Evolutionary conservation across 1,139 yeast species (phyloP).

Genomic region (Martiniozyma asiatica): DNA sequence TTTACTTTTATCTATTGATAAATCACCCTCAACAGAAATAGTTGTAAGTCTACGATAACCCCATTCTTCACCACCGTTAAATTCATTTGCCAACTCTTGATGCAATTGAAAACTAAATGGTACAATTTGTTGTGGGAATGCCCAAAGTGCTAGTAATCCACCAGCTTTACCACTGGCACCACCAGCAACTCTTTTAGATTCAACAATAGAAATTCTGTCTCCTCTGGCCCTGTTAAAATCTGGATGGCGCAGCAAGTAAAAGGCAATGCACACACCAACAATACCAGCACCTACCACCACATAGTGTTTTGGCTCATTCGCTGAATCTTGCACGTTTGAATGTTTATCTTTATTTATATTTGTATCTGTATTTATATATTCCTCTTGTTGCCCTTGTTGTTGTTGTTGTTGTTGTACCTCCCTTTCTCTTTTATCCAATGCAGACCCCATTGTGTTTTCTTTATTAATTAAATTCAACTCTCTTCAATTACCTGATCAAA

Average conservation of each 20-base stretch:
- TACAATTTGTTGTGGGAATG: conserved; percentile 90
- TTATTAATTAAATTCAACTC: no score
- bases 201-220: conserved; percentile 80
- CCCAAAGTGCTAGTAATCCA: conserved; percentile 88
- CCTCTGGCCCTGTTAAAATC: conserved; percentile 54
- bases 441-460: no score
- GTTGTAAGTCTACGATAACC: conserved; percentile 86
- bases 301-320: no score
- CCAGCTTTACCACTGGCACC: conserved; percentile 99
- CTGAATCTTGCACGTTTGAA: no score
- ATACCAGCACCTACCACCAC: conserved; percentile 94
- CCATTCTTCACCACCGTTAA: conserved; percentile 79
- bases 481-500: no score
- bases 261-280: conserved; percentile 92
- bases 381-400: no score
- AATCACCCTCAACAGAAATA: conserved; percentile 76
- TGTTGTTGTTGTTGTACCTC: no score
- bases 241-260: conserved; percentile 75
- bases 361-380: no score
- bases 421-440: no score
- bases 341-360: no score
- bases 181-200: conserved; percentile 87
- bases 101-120: conserved; percentile 81
- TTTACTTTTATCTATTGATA: conserved; percentile 25
- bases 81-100: conserved; percentile 66